Evolutionary conservation across 2,329 filamentous ascomycete genomes (phyloP), one percentile per base, ranked within the genome.

Genomic region (Chaetoscypha palmicola): DNA sequence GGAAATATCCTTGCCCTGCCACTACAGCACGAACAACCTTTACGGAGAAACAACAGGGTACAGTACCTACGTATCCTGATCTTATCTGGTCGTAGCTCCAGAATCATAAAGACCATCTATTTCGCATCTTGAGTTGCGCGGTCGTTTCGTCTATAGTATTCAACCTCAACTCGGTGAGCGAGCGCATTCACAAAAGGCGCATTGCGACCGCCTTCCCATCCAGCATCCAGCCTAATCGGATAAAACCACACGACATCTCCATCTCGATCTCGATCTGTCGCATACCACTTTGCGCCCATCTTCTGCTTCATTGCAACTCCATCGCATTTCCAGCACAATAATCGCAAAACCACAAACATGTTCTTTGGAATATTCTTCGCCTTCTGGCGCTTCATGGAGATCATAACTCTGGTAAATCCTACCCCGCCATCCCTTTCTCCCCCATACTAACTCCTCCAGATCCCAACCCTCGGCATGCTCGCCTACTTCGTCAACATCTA

Each of bases 401-500:
- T 83, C 61, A 43, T 80, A 54, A 81, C 78, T 33, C 55, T 83
- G 66, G 79, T 82, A 69, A 58, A 71, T 55, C 40, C 19, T 20
- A 14, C 10, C 34, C 21, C 31, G n/a, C 12, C 23, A 19, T 21
- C 24, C 10, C 28, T 9, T 26, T 12, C 9, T 24, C 17, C 28
- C 37, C n/a, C 38, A 28, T 16, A 17, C 45, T 46, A 49, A 51
- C 33, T 11, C 2, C 22, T 11, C 28, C 52, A 83, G 79, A 80
- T 81, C 60, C 78, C 78, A 33, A 72, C 68, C 19, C 71, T 83
- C 63, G 79, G 79, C 64, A 81, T 83, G 74, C 73, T 82, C 41
- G 72, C 76, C 55, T 83, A 73, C 68, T 83, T 83, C 60, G 74
- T 83, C 52, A 64, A 81, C 63, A 69, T 71, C 53, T 82, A 76